Conservation (phyloP, 768 basidiomycete genomes). For the Cytidiella melzeri region DNA sequence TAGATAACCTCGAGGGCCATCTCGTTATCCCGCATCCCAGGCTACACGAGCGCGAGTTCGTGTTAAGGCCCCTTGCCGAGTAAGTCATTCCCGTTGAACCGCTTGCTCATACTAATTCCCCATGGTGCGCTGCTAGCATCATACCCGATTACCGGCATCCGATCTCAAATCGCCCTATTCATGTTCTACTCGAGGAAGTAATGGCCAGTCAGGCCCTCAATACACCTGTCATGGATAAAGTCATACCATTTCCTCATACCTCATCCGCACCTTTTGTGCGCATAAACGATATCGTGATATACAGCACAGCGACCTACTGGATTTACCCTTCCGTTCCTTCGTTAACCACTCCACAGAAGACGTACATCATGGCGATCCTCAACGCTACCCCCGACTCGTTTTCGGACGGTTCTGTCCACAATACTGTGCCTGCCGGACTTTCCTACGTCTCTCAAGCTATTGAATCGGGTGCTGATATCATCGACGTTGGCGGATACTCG, state of each 20-base stretch:
- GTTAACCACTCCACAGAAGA: conserved; percentile 30
- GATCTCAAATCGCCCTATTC: conserved; percentile 37
- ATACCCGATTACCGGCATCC: conserved; percentile 75
- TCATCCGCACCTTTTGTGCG: conserved; percentile 27
- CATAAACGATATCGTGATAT: conserved; percentile 22
- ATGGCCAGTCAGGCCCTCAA: conserved; percentile 23
- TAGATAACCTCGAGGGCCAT: conserved; percentile 57
- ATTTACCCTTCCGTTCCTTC: conserved; percentile 27
- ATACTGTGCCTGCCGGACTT: conserved; percentile 47
- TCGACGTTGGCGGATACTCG: conserved; percentile 93
- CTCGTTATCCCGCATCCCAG: conserved; percentile 83
- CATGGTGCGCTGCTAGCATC: conserved; percentile 64
- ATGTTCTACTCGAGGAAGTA: conserved; percentile 39
- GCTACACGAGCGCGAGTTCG: conserved; percentile 84
- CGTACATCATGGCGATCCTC: conserved; percentile 85
- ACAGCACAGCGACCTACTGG: conserved; percentile 48
- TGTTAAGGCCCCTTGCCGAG: conserved; percentile 84
- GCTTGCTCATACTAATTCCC: too few relatives aligned
- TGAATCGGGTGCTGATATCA: conserved; percentile 57
- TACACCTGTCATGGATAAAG: conserved; percentile 54
- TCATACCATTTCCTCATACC: conserved; percentile 67
- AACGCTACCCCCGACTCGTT: conserved; percentile 96
- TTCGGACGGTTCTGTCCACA: conserved; percentile 73
- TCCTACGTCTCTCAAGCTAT: conserved; percentile 45
- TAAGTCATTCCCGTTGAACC: too few relatives aligned